Conservation (phyloP, 176 grass and related monocot species). For the Puya raimondii region DNA sequence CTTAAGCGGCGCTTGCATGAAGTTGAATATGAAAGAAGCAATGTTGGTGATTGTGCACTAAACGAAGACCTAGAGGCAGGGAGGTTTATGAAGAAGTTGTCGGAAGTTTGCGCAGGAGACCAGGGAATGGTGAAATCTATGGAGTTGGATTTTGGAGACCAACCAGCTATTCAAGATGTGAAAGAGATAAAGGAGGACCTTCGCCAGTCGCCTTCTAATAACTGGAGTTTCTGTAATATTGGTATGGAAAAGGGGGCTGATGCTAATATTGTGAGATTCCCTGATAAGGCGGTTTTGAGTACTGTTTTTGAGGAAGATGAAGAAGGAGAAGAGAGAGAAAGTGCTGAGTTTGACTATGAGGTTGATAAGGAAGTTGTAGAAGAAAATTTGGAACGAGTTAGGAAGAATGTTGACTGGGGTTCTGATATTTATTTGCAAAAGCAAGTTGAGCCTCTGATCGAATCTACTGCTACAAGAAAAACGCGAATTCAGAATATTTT, state of each 20-base stretch:
- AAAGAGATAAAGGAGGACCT: conserved; percentile 74
- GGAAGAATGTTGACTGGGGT: not conserved
- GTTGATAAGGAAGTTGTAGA: conserved; percentile 85
- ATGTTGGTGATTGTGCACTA: conserved; percentile 13
- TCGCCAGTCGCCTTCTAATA: conserved; percentile 15
- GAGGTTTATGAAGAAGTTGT: conserved; percentile 36
- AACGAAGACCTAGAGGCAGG: conserved; percentile 37
- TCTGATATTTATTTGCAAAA: not conserved
- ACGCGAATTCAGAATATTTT: conserved; percentile 78
- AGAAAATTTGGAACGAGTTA: conserved; percentile 19
- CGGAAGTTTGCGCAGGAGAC: conserved; percentile 45
- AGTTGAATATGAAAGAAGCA: conserved; percentile 33
- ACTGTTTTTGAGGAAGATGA: conserved; percentile 68
- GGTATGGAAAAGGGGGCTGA: conserved; percentile 27
- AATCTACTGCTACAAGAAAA: conserved; percentile 34
- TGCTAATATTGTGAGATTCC: conserved; percentile 34
- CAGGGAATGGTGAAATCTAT: conserved; percentile 77
- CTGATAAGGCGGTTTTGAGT: conserved; percentile 57
- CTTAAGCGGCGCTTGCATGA: conserved; percentile 49
- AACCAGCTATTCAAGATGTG: conserved; percentile 39
- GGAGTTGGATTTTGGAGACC: conserved; percentile 79
- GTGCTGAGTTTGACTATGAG: conserved; percentile 20
- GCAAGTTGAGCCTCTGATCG: conserved; percentile 23
- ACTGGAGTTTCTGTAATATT: conserved; percentile 21
- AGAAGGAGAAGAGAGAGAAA: conserved; percentile 32